Base-by-base conservation (phyloP, 805 yeast genomes). In the Nadsonia fulvescens region DNA sequence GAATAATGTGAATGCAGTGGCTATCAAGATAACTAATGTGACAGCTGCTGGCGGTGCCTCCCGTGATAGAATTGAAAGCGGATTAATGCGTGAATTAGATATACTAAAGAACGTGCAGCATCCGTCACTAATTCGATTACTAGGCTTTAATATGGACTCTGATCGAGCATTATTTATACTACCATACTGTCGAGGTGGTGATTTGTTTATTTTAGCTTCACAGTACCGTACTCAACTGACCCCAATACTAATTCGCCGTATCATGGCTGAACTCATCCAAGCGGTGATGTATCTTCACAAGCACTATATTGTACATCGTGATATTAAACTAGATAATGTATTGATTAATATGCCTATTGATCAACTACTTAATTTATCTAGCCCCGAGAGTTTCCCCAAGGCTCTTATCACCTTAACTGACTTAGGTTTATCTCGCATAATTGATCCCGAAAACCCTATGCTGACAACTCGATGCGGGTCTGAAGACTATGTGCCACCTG, bases 401-500 rank as follows among this genome's bases (percentile, higher is more conserved):
- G 58, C 62, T 25, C 33, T 70, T 10, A 66, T 70, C 2, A 70
- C 68, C 9, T 47, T 82, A 16, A 72, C 92, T 0, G 99, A 89
- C 54, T 74, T 89, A 50, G 98, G 99, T 0, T 60, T 89, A 14
- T 73, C 93, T 7, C 71, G 81, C 38, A 54, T 59, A 25, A 61
- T 86, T 13, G 68, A 63, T 25, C 63, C 67, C 1, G 59, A 54
- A 2, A 56, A 65, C 36, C 76, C 81, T 14, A 39, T 73, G 31
- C 58, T 91, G 14, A 63, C 77, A 3, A 86, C 96, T 1, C 53
- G 96, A 33, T 89, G 98, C 48, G 98, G 99, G 0, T 78, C 93
- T 1, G 94, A 79, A 35, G 98, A 89, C 46, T 89, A 89, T 41
- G 93, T 89, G 5, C 74, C 94, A 0, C 99, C 98, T 0, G 99